Evolutionary conservation across 1,284 basidiomycete genomes (phyloP).

Genomic region (Tilletia walkeri): DNA sequence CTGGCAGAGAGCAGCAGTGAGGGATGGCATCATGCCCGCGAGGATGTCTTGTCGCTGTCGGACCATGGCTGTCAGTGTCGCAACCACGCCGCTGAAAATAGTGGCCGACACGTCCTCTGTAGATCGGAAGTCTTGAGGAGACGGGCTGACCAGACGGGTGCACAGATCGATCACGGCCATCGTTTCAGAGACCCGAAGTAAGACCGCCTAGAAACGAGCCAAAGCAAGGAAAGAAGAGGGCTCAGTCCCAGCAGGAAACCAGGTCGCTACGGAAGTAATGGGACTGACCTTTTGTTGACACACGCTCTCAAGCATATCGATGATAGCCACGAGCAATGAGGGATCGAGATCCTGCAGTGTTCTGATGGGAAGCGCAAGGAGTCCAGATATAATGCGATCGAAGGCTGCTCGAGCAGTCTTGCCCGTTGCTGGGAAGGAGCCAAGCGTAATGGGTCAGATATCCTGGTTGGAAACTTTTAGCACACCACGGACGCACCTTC

Average conservation of each 20-base stretch:
- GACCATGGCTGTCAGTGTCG: background rate
- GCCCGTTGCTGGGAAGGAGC: background rate
- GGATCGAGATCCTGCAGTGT: background rate
- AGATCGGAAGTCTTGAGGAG: background rate
- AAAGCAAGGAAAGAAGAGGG: too few species aligned
- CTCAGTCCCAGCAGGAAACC: too few species aligned
- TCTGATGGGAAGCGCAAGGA: background rate
- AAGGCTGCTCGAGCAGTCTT: background rate
- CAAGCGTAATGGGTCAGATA: background rate
- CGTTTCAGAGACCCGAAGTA: conserved; percentile 2
- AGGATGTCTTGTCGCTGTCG: conserved; percentile 14
- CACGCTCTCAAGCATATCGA: conserved; percentile 1
- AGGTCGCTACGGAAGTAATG: background rate
- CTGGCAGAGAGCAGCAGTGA: background rate
- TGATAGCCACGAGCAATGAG: background rate
- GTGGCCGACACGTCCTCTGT: background rate
- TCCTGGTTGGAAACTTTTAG: too few species aligned
- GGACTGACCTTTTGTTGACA: conserved; percentile 1
- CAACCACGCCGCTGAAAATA: background rate
- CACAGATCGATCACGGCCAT: background rate
- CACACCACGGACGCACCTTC: background rate
- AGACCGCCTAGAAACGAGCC: background rate
- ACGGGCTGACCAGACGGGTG: background rate
- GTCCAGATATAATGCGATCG: background rate
- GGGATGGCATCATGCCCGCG: background rate